Conservation (phyloP, 73 alveolate genomes). For the Tetrahymena elliotti region DNA sequence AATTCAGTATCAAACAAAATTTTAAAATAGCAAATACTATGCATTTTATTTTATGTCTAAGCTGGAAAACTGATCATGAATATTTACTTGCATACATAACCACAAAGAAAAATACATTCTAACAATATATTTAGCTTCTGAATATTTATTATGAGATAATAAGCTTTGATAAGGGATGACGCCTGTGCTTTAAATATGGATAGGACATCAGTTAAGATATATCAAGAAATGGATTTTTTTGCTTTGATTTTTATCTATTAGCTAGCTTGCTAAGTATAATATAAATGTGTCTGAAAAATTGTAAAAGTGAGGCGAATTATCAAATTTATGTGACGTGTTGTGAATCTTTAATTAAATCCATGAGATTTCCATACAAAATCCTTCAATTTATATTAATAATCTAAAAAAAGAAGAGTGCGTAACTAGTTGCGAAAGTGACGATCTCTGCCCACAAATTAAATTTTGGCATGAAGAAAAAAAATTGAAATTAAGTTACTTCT, state of each 20-base stretch:
- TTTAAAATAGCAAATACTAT: background rate
- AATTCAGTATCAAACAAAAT: too few relatives aligned
- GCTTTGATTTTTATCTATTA: too few relatives aligned
- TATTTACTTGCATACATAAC: too few relatives aligned
- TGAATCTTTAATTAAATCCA: background rate
- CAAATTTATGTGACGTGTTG: background rate
- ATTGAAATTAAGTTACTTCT: background rate
- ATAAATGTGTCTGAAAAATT: background rate
- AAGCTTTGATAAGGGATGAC: background rate
- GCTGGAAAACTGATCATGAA: too few relatives aligned
- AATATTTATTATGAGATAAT: background rate
- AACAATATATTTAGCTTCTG: too few relatives aligned
- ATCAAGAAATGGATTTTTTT: too few relatives aligned
- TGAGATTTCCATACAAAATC: background rate
- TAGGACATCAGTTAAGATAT: too few relatives aligned
- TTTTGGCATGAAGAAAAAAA: background rate
- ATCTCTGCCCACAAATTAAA: background rate
- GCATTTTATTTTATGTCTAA: too few relatives aligned
- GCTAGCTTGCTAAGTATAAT: background rate
- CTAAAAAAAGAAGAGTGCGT: background rate
- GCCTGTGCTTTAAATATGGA: background rate
- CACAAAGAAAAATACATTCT: too few relatives aligned
- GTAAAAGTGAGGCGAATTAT: background rate
- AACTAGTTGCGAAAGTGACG: background rate
- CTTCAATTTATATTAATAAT: background rate